Evolutionary conservation across 1,284 basidiomycete genomes (phyloP).

Genomic region (Hemileia vastatrix): DNA sequence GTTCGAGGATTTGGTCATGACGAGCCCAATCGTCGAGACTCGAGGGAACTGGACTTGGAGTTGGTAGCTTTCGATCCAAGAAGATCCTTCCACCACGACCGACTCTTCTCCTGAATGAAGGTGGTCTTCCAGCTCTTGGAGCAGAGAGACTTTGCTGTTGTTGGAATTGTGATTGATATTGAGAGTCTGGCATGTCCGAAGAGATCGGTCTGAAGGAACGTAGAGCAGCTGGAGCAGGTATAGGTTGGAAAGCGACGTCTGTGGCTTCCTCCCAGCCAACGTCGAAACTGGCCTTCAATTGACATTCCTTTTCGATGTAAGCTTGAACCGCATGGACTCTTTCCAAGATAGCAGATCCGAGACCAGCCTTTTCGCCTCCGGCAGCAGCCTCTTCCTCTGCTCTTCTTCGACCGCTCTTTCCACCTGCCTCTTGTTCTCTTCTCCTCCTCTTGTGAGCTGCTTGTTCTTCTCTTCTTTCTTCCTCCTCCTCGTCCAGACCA

Average conservation of each 20-base stretch:
- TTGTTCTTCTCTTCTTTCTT: constrained; percentile 53
- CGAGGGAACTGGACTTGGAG: constrained; percentile 37
- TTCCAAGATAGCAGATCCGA: constrained; percentile 48
- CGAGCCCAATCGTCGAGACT: constrained; percentile 37
- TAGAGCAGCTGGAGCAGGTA: constrained; percentile 48
- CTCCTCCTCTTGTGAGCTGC: not conserved
- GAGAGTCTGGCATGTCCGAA: constrained; percentile 34
- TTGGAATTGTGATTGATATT: too few relatives aligned
- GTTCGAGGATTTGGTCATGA: not conserved
- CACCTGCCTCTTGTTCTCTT: not conserved
- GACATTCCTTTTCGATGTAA: constrained; percentile 59
- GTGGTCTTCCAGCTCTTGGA: constrained; percentile 38
- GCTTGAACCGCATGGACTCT: constrained; percentile 55
- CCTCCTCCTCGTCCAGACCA: constrained; percentile 55
- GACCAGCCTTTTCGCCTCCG: not conserved
- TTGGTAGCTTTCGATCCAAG: constrained; percentile 59
- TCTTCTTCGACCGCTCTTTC: constrained; percentile 64
- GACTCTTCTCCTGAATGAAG: constrained; percentile 60
- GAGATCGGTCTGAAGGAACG: constrained; percentile 44
- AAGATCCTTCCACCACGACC: constrained; percentile 69
- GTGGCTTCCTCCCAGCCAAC: constrained; percentile 73
- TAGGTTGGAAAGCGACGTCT: constrained; percentile 66
- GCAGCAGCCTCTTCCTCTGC: constrained; percentile 53
- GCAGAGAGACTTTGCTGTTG: constrained; percentile 24
- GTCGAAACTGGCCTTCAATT: constrained; percentile 55